phyloP scores from a whole-genome alignment of 441 rosid genomes.

The Melastoma candidum region DNA sequence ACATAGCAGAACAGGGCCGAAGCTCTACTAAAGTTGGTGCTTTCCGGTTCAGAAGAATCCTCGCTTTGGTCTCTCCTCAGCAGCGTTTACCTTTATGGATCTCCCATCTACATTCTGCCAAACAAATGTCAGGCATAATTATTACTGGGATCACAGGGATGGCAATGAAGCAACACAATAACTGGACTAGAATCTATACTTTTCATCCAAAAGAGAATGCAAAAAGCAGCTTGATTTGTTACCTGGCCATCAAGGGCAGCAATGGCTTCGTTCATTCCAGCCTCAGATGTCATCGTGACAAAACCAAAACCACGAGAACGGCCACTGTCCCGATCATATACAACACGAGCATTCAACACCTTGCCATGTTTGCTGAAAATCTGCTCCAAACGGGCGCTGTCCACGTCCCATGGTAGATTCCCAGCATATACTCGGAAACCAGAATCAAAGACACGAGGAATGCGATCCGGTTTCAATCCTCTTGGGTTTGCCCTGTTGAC shows the following conservation, averaged over 20 bases:
- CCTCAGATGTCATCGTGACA: slow-evolving; percentile 52
- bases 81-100: slow-evolving; percentile 54
- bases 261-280: slow-evolving; percentile 63
- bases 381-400: slow-evolving; percentile 46
- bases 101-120: slow-evolving; percentile 40
- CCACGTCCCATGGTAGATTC: slow-evolving; percentile 60
- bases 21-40: too few relatives aligned
- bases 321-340: slow-evolving; percentile 50
- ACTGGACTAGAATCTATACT: too few relatives aligned
- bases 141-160: too few relatives aligned
- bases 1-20: too few relatives aligned
- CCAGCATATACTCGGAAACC: slow-evolving; percentile 44
- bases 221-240: slow-evolving; percentile 4
- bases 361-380: slow-evolving; percentile 63
- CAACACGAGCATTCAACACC: slow-evolving; percentile 48
- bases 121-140: not conserved
- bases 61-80: slow-evolving; percentile 56
- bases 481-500: slow-evolving; percentile 66
- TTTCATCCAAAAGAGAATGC: not conserved
- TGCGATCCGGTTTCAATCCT: slow-evolving; percentile 42
- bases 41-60: slow-evolving; percentile 17
- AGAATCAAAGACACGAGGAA: slow-evolving; percentile 30
- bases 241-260: slow-evolving; percentile 80
- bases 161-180: too few relatives aligned
- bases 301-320: slow-evolving; percentile 78